These are phyloP conservation scores for Balakata baccata DNA, from an alignment of 345 rosid species.

Conservation along the genomic window DNA sequence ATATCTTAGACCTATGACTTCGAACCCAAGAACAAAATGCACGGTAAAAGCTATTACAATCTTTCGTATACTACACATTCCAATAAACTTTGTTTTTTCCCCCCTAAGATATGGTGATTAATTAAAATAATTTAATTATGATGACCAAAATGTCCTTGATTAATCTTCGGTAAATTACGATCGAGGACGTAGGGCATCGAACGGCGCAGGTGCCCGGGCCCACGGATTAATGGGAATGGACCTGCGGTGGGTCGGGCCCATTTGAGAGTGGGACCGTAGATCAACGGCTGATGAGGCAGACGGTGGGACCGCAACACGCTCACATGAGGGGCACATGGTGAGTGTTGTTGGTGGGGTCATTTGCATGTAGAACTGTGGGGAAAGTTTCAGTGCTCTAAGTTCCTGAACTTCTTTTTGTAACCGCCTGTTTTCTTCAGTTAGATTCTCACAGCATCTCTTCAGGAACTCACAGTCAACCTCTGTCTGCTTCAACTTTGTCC, in stretches of 20 bases:
- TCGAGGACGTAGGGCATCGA: constrained; percentile 52
- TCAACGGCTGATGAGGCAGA: constrained; percentile 34
- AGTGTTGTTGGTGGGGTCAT: constrained; percentile 98
- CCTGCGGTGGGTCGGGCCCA: constrained; percentile 19
- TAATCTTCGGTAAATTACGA: constrained; percentile 21
- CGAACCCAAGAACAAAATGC: constrained; percentile 1
- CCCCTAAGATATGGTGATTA: not conserved
- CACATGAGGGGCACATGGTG: constrained; percentile 98
- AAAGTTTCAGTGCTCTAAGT: constrained; percentile 87
- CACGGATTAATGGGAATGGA: constrained; percentile 19
- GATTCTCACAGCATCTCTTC: constrained; percentile 91
- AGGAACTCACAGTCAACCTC: constrained; percentile 97
- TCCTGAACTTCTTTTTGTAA: constrained; percentile 92
- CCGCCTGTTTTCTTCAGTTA: constrained; percentile 95
- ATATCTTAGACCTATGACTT: constrained; percentile 31
- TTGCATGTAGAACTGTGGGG: constrained; percentile 98
- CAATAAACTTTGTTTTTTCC: not conserved
- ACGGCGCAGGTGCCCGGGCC: constrained; percentile 50
- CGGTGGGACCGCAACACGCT: constrained; percentile 77
- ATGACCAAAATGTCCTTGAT: constrained; percentile 28
- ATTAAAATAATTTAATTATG: not conserved
- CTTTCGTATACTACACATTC: constrained; percentile 15
- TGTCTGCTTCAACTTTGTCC: constrained; percentile 97
- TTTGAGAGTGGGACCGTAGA: constrained; percentile 24
- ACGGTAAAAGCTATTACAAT: constrained; percentile 11